phyloP scores from a whole-genome alignment of 371 early-diverging fungal species.

The Choanephora cucurbitarum region DNA sequence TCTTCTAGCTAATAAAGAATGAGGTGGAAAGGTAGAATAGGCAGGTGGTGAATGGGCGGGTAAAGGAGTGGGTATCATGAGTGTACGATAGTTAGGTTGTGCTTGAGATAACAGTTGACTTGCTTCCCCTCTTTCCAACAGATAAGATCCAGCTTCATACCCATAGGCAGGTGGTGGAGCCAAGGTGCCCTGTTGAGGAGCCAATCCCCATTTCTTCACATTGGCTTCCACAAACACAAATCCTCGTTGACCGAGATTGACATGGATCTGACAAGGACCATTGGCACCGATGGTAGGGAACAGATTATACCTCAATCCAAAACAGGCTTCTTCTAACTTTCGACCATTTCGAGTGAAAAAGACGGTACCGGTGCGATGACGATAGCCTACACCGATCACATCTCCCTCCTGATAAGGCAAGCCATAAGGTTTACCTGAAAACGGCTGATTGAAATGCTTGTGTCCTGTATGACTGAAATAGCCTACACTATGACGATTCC shows the following conservation, averaged over 20 bases:
- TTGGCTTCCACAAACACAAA: constrained; percentile 77
- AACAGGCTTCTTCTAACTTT: constrained; percentile 59
- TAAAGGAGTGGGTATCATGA: neutral
- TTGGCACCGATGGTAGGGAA: constrained; percentile 68
- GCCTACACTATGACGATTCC: constrained; percentile 75
- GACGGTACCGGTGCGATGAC: constrained; percentile 72
- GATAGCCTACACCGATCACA: constrained; percentile 78
- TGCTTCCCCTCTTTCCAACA: constrained; percentile 28
- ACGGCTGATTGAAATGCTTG: constrained; percentile 69
- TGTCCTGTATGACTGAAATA: constrained; percentile 68
- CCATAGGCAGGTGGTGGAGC: constrained; percentile 71
- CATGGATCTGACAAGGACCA: constrained; percentile 65
- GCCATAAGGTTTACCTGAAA: constrained; percentile 62
- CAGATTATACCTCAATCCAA: constrained; percentile 56
- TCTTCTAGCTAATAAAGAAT: constrained; percentile 7
- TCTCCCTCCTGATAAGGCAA: constrained; percentile 67
- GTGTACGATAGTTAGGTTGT: neutral
- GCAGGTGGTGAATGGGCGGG: constrained; percentile 21
- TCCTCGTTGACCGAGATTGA: constrained; percentile 62
- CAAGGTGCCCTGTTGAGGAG: constrained; percentile 64
- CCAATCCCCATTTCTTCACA: constrained; percentile 78
- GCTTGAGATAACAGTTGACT: constrained; percentile 13
- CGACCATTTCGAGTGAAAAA: constrained; percentile 85
- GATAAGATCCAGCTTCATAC: constrained; percentile 31
- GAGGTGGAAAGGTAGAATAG: constrained; percentile 22